Base-by-base conservation (phyloP, 441 rosid genomes). In the Erodium trifolium region DNA sequence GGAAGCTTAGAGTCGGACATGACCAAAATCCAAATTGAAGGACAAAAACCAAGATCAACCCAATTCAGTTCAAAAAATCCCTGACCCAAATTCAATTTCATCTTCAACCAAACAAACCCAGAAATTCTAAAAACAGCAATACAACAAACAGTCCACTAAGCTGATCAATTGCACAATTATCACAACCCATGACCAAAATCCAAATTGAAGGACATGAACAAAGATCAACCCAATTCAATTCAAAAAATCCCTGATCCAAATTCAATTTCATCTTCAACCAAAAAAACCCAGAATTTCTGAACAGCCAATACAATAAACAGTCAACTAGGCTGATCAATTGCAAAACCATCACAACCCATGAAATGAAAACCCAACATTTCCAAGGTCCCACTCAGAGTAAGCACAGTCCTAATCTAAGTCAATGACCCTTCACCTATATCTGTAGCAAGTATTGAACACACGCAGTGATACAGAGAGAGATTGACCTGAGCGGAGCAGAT, bases 401-500 rank as follows among this genome's bases (percentile, higher is more conserved):
- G 17, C 63, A 17, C 29, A 17, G 63, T 57, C 19, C 27, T 5
- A 10, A 17, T 14, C 18, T 17, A 57, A 57, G 63, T 57, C 29
- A 57, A 57, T 7, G 27, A 23, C 27, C 27, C 27, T 23, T 17
- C 3, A 57, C 63, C 63, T 1, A 17, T 45, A 45, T 45, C 51
- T 3, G 51, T 45, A 9, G 2, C 51, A 45, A 45, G 13, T 10
- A 45, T 2, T 3, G 13, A 9, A 45, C 51, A 45, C 59, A 3
- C 2, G 59, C 55, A 47, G 2, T 13, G 7, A 13, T 16, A 55
- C 7, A 59, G 4, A 18, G 31, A 18, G 63, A 18, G 63, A 59
- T 19, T 7, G 65, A 74, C 77, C 77, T 75, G 77, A 23, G 77
- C 77, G 10, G 77, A 75, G 60, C 65, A 73, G 73, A 70, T 70